Evolutionary conservation across 2,329 filamentous ascomycete species (phyloP).

Genomic region (Malbranchea zuffiana): DNA sequence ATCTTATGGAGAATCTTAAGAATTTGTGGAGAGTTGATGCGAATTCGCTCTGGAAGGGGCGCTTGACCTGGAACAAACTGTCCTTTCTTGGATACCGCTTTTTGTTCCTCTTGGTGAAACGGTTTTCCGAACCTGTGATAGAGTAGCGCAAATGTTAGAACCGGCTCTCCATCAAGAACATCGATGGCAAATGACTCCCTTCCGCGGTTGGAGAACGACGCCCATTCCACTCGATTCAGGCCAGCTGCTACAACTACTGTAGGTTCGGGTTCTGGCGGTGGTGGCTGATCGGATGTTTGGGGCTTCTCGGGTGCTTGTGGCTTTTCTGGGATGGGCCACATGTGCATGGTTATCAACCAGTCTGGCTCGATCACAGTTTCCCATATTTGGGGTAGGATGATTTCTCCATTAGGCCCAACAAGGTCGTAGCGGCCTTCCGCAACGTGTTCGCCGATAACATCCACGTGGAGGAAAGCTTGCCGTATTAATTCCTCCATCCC

Average conservation of each 20-base stretch:
- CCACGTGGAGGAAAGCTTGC: constrained; percentile 74
- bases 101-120: too few relatives aligned
- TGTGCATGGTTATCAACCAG: constrained; percentile 58
- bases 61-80: too few relatives aligned
- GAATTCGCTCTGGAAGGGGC: too few relatives aligned
- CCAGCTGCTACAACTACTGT: constrained; percentile 17
- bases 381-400: constrained; percentile 73
- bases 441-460: constrained; percentile 64
- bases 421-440: constrained; percentile 71
- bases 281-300: constrained; percentile 20
- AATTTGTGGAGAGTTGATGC: too few relatives aligned
- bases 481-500: constrained; percentile 84
- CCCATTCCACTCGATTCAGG: too few relatives aligned
- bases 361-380: constrained; percentile 71
- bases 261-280: constrained; percentile 14
- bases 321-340: constrained; percentile 51
- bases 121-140: too few relatives aligned
- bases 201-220: too few relatives aligned
- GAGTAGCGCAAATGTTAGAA: too few relatives aligned
- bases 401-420: constrained; percentile 66
- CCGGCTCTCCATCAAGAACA: too few relatives aligned
- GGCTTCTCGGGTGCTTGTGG: constrained; percentile 32
- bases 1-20: too few relatives aligned
- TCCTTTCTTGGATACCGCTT: too few relatives aligned
- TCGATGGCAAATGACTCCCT: too few relatives aligned